phyloP scores from a whole-genome alignment of 2,329 filamentous ascomycete species.

The Magnaporthiopsis poae region DNA sequence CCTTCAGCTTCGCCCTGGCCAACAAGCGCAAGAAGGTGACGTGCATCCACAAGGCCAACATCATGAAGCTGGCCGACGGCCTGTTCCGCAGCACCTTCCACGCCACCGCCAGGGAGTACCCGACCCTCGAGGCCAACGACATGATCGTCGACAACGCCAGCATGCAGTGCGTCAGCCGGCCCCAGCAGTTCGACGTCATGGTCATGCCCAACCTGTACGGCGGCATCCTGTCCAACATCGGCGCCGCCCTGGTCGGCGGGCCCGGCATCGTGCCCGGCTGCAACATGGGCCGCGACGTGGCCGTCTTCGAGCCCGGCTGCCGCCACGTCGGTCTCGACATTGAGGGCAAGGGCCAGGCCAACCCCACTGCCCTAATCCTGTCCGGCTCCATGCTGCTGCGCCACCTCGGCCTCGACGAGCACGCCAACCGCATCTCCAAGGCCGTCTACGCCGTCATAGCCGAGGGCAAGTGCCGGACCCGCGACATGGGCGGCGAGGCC shows the following conservation, averaged over 20 bases:
- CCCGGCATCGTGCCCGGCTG: constrained; percentile 95
- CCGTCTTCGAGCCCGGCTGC: constrained; percentile 97
- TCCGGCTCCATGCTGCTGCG: constrained; percentile 94
- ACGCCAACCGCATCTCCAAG: constrained; percentile 96
- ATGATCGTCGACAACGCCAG: constrained; percentile 99
- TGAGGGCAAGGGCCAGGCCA: constrained; percentile 98
- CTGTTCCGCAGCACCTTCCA: constrained; percentile 98
- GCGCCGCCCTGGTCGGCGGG: constrained; percentile 89
- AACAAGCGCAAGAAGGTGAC: constrained; percentile 99
- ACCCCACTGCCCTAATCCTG: constrained; percentile 90
- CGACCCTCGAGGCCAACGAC: constrained; percentile 89
- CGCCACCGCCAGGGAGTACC: constrained; percentile 85
- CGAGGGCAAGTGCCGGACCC: constrained; percentile 79
- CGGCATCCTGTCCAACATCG: constrained; percentile 97
- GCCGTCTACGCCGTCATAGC: constrained; percentile 68
- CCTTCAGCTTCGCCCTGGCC: constrained; percentile 92
- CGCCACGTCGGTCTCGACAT: constrained; percentile 98
- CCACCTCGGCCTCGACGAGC: constrained; percentile 92
- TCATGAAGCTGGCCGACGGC: constrained; percentile 99
- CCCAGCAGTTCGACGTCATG: constrained; percentile 98
- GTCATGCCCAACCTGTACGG: constrained; percentile 99
- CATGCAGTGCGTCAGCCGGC: constrained; percentile 94
- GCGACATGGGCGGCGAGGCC: constrained; percentile 86
- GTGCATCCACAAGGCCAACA: constrained; percentile 99
- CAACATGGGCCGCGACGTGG: constrained; percentile 98